Evolutionary conservation across 805 yeast genomes (phyloP).

Genomic region (Cyberlindnera suaveolens): DNA sequence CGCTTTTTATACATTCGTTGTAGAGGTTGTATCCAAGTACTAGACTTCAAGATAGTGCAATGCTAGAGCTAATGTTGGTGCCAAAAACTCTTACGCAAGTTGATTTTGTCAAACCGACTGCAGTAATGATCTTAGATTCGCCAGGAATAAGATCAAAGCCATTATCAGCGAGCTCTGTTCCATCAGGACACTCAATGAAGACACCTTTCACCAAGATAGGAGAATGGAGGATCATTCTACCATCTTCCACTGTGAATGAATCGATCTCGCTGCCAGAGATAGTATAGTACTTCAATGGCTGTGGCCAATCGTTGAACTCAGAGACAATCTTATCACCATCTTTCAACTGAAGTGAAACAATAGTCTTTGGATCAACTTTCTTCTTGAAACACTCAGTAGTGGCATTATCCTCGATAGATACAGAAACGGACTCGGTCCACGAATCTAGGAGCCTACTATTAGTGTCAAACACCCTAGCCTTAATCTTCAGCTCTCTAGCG

Average conservation of each 20-base stretch:
- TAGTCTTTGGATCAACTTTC: slow-evolving; percentile 2
- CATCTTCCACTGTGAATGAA: slow-evolving; percentile 21
- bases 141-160: slow-evolving; percentile 45
- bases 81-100: too few relatives aligned
- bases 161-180: slow-evolving; percentile 32
- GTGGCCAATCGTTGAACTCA: slow-evolving; percentile 43
- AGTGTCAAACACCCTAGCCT: neutral
- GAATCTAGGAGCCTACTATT: neutral
- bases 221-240: slow-evolving; percentile 22
- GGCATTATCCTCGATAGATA: slow-evolving; percentile 13
- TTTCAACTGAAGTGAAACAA: neutral
- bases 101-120: too few relatives aligned
- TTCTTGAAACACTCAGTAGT: slow-evolving; percentile 5
- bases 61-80: too few relatives aligned
- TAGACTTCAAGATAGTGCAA: too few relatives aligned
- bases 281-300: slow-evolving; percentile 21
- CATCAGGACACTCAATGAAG: slow-evolving; percentile 24
- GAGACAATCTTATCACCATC: slow-evolving; percentile 16
- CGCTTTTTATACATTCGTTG: too few relatives aligned
- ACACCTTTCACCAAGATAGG: slow-evolving; percentile 36
- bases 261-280: slow-evolving; percentile 24
- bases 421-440: slow-evolving; percentile 4
- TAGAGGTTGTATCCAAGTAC: too few relatives aligned
- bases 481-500: neutral
- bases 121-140: slow-evolving; percentile 5